A percentile compares a stretch with the other conserved stretches of the same genome.
Evolutionary conservation across 1,284 basidiomycete species (phyloP).

Genomic region (Leucoagaricus sp.): DNA sequence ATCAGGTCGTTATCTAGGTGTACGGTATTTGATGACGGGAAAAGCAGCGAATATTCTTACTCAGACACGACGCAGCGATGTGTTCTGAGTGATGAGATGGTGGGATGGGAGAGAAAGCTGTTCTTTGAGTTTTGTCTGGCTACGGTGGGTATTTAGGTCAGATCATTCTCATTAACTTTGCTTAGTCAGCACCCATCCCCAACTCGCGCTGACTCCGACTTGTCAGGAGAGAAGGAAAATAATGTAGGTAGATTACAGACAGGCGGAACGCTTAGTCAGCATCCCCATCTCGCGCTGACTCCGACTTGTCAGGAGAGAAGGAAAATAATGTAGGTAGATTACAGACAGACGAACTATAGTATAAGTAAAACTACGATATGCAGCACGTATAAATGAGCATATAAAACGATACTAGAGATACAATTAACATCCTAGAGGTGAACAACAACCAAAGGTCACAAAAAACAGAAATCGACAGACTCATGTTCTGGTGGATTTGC

Average conservation of each 20-base stretch:
- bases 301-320: neutral
- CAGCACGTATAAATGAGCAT: neutral
- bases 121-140: constrained; percentile 8
- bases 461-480: constrained; percentile 1
- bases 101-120: neutral
- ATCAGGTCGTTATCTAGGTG: neutral
- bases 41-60: neutral
- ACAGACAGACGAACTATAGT: neutral
- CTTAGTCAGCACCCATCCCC: constrained; percentile 13
- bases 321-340: neutral
- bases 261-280: too few species aligned
- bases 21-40: neutral
- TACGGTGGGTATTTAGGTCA: constrained; percentile 12
- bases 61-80: neutral
- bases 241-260: neutral
- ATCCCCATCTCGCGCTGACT: neutral
- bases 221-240: neutral
- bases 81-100: constrained; percentile 4
- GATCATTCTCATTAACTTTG: constrained; percentile 13
- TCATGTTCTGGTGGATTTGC: too few species aligned
- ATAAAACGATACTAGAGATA: neutral
- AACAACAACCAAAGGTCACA: constrained; percentile 1
- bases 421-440: neutral
- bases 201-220: neutral
- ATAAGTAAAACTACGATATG: neutral